phyloP scores from a whole-genome alignment of 2,329 filamentous ascomycete genomes.

The Sphaerulina musiva region DNA sequence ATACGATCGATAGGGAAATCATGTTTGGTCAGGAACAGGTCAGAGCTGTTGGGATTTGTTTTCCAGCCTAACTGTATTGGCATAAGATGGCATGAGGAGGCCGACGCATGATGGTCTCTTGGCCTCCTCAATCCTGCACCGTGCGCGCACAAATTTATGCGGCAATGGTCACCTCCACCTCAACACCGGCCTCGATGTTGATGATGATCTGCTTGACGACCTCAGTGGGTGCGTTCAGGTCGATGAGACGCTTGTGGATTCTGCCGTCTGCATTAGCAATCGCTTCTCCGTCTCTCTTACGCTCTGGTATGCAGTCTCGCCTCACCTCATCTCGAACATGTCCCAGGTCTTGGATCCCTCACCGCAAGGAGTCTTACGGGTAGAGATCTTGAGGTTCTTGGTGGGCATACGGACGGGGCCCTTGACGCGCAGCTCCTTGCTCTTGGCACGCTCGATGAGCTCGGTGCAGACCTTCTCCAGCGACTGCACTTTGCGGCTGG shows the following conservation, averaged over 20 bases:
- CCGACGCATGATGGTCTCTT: background rate
- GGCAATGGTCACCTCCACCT: slow-evolving; percentile 89
- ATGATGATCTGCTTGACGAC: slow-evolving; percentile 94
- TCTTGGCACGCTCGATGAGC: slow-evolving; percentile 96
- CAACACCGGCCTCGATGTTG: slow-evolving; percentile 90
- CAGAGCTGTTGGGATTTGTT: background rate
- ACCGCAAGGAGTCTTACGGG: slow-evolving; percentile 98
- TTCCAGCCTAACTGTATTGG: slow-evolving; percentile 5
- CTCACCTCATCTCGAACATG: slow-evolving; percentile 83
- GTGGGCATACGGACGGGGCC: slow-evolving; percentile 95
- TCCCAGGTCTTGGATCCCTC: slow-evolving; percentile 99
- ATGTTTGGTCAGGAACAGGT: background rate
- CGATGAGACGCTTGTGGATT: slow-evolving; percentile 35
- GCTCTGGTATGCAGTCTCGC: slow-evolving; percentile 61
- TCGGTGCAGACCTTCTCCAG: slow-evolving; percentile 98
- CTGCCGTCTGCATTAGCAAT: slow-evolving; percentile 17
- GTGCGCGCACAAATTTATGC: slow-evolving; percentile 48
- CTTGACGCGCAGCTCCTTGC: slow-evolving; percentile 98
- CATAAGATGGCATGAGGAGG: slow-evolving; percentile 6
- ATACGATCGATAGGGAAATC: background rate
- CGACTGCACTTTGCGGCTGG: slow-evolving; percentile 85
- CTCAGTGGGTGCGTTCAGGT: slow-evolving; percentile 92
- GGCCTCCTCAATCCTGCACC: slow-evolving; percentile 4
- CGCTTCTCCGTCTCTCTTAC: slow-evolving; percentile 30
- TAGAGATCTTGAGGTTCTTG: slow-evolving; percentile 94